Evolutionary conservation across 805 yeast genomes (phyloP), one percentile per base, ranked within the genome.

Genomic region (Wickerhamomyces chambardii): DNA sequence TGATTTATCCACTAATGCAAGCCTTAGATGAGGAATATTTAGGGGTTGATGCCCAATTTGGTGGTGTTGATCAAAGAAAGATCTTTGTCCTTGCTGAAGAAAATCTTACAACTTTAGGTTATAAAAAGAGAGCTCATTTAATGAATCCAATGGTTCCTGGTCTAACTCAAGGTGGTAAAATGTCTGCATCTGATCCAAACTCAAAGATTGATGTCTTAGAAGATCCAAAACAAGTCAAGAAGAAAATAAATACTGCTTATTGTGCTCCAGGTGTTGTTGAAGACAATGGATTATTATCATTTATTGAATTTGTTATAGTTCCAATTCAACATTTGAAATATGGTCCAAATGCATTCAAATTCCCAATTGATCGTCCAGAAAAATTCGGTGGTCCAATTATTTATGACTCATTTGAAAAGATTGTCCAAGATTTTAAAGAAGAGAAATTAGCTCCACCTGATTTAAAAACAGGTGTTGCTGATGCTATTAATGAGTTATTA

Each of bases 101-200:
- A 64, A 81, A 84, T 63, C 74, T 92, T 56, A 89, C 79, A 30
- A 55, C 75, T 34, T 52, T 92, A 37, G 97, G 97, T 29, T 92
- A 90, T 79, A 85, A 84, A 64, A 92, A 92, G 71, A 81, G 99
- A 59, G 98, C 95, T 22, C 99, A 92, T 64, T 70, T 92, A 56
- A 92, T 92, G 99, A 92, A 92, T 66, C 90, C 87, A 36, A 90
- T 92, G 97, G 96, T 94, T 32, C 98, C 98, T 33, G 97, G 98
- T 36, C 74, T 92, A 50, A 78, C 82, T 24, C 96, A 89, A 63
- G 97, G 97, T 50, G 98, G 94, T 52, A 92, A 92, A 59, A 92
- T 92, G 99, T 85, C 96, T 50, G 96, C 98, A 2, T 85, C 96
- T 26, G 98, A 92, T 65, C 97, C 98, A 50, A 92, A 87, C 69